phyloP scores from a whole-genome alignment of 768 basidiomycete species.

The Termitomyces sp. region DNA sequence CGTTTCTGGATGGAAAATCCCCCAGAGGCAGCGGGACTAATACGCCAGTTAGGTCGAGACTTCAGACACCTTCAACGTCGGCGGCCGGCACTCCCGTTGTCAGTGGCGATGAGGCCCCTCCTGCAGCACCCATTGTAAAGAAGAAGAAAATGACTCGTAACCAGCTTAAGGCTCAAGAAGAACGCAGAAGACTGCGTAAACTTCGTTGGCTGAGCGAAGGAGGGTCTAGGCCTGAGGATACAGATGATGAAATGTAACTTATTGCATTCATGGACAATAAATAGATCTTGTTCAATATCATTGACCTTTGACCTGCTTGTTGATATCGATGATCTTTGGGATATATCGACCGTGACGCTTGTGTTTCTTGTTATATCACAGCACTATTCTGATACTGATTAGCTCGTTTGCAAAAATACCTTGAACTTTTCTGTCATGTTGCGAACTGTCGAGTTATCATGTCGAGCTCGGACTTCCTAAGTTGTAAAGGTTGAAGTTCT shows the following conservation, averaged over 20 bases:
- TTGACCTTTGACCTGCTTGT: too few species aligned
- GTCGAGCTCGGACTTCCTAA: too few species aligned
- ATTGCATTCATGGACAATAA: neutral
- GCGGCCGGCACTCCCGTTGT: constrained; percentile 67
- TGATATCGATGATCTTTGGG: too few species aligned
- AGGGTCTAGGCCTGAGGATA: constrained; percentile 79
- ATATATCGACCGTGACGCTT: too few species aligned
- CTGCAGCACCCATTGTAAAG: constrained; percentile 37
- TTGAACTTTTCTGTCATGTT: too few species aligned
- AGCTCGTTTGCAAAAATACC: too few species aligned
- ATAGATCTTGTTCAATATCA: neutral
- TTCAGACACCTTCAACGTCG: constrained; percentile 68
- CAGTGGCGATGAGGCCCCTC: constrained; percentile 65
- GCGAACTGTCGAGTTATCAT: too few species aligned
- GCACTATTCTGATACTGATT: too few species aligned
- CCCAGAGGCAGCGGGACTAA: constrained; percentile 66
- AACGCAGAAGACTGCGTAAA: constrained; percentile 75
- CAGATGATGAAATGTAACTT: constrained; percentile 48
- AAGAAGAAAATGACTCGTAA: constrained; percentile 88
- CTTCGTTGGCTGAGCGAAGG: constrained; percentile 79
- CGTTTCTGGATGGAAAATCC: constrained; percentile 64
- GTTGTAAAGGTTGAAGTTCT: too few species aligned
- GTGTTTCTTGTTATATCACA: too few species aligned
- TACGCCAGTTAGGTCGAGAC: constrained; percentile 65
- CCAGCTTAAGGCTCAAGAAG: constrained; percentile 85